phyloP scores from a whole-genome alignment of 208 protist genomes.

The Trypanosoma scelopori region DNA sequence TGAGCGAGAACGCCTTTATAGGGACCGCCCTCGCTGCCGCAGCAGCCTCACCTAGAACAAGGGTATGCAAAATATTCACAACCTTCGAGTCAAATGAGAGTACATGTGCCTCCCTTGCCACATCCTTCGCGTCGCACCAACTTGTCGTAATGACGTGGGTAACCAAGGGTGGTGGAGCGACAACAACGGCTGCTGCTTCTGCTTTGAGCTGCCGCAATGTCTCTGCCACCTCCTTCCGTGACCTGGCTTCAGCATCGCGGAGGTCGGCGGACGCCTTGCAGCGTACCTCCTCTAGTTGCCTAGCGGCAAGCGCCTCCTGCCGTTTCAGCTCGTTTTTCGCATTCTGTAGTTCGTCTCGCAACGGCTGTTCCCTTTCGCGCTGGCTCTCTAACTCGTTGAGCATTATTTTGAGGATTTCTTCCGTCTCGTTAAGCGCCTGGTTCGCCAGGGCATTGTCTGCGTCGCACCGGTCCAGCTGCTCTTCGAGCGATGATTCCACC shows the following conservation, averaged over 20 bases:
- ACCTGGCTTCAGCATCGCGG: constrained; percentile 2
- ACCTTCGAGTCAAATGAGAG: constrained; percentile 1
- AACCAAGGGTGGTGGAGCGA: background rate
- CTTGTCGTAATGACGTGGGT: background rate
- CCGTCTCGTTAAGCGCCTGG: constrained; percentile 54
- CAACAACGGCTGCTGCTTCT: background rate
- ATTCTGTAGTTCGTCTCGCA: background rate
- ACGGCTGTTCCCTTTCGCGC: constrained; percentile 4
- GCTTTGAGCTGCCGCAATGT: constrained; percentile 3
- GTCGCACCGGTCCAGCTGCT: constrained; percentile 35
- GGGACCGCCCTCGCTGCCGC: background rate
- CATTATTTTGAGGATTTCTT: constrained; percentile 49
- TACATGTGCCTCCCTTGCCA: background rate
- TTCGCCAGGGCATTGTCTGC: constrained; percentile 40
- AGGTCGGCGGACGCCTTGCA: constrained; percentile 4
- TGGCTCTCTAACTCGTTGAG: constrained; percentile 46
- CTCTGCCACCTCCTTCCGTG: background rate
- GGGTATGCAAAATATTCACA: constrained; percentile 6
- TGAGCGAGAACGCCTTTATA: constrained; percentile 10
- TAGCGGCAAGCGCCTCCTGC: background rate
- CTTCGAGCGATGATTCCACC: constrained; percentile 45
- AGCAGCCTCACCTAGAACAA: constrained; percentile 17
- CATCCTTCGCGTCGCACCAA: background rate
- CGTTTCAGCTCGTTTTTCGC: background rate
- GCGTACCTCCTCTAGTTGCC: constrained; percentile 5